phyloP scores from a whole-genome alignment of 805 yeast genomes.

The Wickerhamomyces subpelliculosus region DNA sequence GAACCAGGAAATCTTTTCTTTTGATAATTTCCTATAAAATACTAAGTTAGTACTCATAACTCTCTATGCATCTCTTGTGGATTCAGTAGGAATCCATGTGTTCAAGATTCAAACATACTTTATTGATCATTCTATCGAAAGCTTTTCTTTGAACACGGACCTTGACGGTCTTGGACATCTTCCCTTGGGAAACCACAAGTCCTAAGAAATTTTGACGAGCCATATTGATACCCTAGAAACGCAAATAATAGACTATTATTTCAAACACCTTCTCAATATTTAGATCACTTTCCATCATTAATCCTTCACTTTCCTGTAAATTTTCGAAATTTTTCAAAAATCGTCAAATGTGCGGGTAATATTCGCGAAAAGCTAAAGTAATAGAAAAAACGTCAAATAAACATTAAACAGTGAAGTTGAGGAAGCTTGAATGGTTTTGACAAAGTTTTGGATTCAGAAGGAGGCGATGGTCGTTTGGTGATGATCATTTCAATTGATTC shows the following conservation, averaged over 20 bases:
- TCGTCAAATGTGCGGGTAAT: neutral
- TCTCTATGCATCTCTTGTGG: neutral
- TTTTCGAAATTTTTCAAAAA: neutral
- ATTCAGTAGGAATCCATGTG: too few relatives aligned
- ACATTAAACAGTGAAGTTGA: too few relatives aligned
- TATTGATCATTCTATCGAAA: conserved; percentile 65
- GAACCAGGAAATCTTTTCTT: conserved; percentile 82
- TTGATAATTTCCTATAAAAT: conserved; percentile 48
- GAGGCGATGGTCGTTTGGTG: too few relatives aligned
- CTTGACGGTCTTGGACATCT: conserved; percentile 92
- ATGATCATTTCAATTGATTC: too few relatives aligned
- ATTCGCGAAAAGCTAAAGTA: neutral
- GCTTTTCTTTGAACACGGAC: conserved; percentile 78
- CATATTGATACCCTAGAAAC: conserved; percentile 33
- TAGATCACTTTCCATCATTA: neutral
- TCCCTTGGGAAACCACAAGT: conserved; percentile 91
- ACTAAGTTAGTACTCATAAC: neutral
- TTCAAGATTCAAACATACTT: conserved; percentile 18
- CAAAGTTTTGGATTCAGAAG: too few relatives aligned
- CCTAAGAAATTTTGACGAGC: conserved; percentile 90
- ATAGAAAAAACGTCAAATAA: too few relatives aligned
- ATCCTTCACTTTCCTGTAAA: neutral
- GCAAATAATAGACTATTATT: too few relatives aligned
- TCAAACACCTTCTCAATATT: too few relatives aligned
- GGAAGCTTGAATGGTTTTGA: too few relatives aligned